A percentile compares a stretch with the other conserved stretches of the same genome.
Evolutionary conservation across 1,284 basidiomycete genomes (phyloP).

Genomic region (Leccinum griseonigrum): DNA sequence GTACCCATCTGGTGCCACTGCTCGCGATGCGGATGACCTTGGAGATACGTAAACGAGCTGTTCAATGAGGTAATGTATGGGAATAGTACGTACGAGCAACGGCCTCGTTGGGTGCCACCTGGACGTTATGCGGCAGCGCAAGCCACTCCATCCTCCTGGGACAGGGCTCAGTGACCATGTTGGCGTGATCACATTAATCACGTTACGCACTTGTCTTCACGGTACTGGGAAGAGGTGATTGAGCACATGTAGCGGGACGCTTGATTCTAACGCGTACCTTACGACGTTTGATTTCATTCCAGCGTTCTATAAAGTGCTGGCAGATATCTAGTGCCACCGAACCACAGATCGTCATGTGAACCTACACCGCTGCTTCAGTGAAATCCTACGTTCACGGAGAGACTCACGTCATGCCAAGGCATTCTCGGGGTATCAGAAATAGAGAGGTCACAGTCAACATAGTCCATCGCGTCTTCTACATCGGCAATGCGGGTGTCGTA

Average conservation of each 20-base stretch:
- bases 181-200: not conserved
- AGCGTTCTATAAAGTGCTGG: constrained; percentile 88
- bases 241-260: constrained; percentile 1
- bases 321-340: constrained; percentile 84
- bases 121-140: constrained; percentile 75
- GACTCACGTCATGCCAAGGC: constrained; percentile 85
- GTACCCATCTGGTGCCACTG: constrained; percentile 58
- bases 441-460: constrained; percentile 71
- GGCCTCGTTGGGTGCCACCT: constrained; percentile 60
- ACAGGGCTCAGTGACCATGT: constrained; percentile 8
- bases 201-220: constrained; percentile 46
- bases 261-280: constrained; percentile 45
- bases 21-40: constrained; percentile 70
- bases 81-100: constrained; percentile 47
- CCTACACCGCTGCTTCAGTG: constrained; percentile 36
- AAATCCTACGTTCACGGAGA: not conserved
- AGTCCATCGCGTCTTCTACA: constrained; percentile 81
- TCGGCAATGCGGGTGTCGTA: constrained; percentile 84
- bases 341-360: constrained; percentile 85
- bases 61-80: not conserved
- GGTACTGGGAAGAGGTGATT: constrained; percentile 42
- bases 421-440: constrained; percentile 74
- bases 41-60: constrained; percentile 5
- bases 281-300: constrained; percentile 83
- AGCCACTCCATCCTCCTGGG: constrained; percentile 68